Evolutionary conservation across 1,284 basidiomycete species (phyloP).

Genomic region (Bjerkandera adusta): DNA sequence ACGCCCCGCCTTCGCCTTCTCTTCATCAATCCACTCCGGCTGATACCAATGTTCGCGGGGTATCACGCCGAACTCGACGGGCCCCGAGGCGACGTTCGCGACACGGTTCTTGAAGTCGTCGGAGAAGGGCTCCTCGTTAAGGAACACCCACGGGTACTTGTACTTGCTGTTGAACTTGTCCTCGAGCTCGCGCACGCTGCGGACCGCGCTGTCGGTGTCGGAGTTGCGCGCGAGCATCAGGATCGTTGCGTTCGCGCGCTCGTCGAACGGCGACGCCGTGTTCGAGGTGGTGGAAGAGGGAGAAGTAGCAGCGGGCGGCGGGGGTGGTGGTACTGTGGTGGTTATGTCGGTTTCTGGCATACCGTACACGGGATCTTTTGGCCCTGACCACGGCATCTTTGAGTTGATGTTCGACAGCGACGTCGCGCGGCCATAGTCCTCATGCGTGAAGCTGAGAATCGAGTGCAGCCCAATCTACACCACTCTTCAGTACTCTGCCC

Average conservation of each 20-base stretch:
- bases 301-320: neutral
- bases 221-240: conserved; percentile 85
- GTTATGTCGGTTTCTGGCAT: conserved; percentile 32
- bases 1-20: conserved; percentile 64
- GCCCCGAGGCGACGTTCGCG: conserved; percentile 22
- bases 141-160: conserved; percentile 83
- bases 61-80: conserved; percentile 82
- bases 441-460: conserved; percentile 69
- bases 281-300: conserved; percentile 19
- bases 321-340: conserved; percentile 25
- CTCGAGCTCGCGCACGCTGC: conserved; percentile 45
- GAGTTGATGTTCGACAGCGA: conserved; percentile 54
- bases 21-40: conserved; percentile 82
- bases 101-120: conserved; percentile 74
- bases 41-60: conserved; percentile 83
- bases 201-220: conserved; percentile 69
- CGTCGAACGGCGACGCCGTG: conserved; percentile 33
- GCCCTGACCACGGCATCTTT: conserved; percentile 36
- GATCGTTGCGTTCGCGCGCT: conserved; percentile 82
- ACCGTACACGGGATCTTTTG: too few species aligned
- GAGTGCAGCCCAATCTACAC: conserved; percentile 66
- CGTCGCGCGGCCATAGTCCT: conserved; percentile 64
- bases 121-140: conserved; percentile 80
- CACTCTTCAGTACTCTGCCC: conserved; percentile 2
- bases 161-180: conserved; percentile 85